Base-by-base conservation (phyloP, 2,329 filamentous ascomycete genomes). In the Alternaria viburni region DNA sequence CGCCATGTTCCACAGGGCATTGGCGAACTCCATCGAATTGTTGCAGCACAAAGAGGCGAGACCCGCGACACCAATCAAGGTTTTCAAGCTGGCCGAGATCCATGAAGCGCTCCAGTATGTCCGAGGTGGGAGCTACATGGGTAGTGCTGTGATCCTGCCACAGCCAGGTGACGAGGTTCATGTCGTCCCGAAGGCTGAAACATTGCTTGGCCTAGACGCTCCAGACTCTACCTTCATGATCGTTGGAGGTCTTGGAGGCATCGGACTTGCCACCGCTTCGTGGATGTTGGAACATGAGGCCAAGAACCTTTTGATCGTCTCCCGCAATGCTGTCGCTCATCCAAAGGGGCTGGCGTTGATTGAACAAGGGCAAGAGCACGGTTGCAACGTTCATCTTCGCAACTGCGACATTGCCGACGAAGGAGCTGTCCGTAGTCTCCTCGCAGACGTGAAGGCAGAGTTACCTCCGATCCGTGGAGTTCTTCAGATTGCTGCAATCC, bases 221-320 rank as follows among this genome's bases (percentile, higher is more conserved):
- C 41, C 50, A 6, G 50, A 73, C n/a, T 62, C 67, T 12, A 58
- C 72, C 5, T 76, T 73, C 52, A 8, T 76, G 2, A 43, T 76
- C 9, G 50, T 66, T 23, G 72, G 72, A 15, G 71, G 71, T 23
- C 45, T 67, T 2, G 70, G 71, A n/a, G 72, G 71, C 4, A 30
- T 75, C 19, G 72, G 73, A 19, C 59, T 67, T 25, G 57, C 56
- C n/a, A 49, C 71, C 4, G 61, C 71, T 10, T 23, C 36, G 10
- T 69, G 62, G 63, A 61, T 75, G 59, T 58, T 67, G 12, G 36
- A 57, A 30, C 26, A 63, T 12, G 71, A 71, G 3, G 73, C 65
- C 7, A 66, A 62, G 19, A 66, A 66, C 21, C 11, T 75, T 4
- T 19, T 58, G 12, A 45, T 67, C 10, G 54, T 74, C 25, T 62